These are phyloP conservation scores for Clonostachys solani DNA, from an alignment of 2,329 filamentous ascomycete genomes.

Conservation along the genomic window DNA sequence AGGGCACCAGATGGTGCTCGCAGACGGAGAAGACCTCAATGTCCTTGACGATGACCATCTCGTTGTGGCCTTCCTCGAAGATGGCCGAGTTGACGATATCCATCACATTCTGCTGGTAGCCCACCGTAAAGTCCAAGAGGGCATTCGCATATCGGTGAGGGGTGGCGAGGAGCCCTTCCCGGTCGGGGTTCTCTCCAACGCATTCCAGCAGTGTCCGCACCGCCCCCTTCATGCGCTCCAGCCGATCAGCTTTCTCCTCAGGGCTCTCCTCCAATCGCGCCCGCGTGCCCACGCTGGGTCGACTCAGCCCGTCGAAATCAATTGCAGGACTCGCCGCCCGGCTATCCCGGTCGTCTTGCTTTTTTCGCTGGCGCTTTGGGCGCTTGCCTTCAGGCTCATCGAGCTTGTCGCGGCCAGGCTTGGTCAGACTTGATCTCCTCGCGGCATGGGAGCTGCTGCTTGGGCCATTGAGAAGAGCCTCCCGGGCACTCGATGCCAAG, in stretches of 20 bases:
- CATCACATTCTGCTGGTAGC: constrained; percentile 90
- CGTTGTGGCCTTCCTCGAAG: constrained; percentile 95
- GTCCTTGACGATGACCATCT: constrained; percentile 96
- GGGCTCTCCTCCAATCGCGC: constrained; percentile 52
- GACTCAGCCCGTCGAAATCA: constrained; percentile 57
- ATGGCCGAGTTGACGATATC: constrained; percentile 92
- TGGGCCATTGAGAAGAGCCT: too few relatives aligned
- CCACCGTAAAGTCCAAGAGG: constrained; percentile 92
- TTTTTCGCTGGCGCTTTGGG: neutral
- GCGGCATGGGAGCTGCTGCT: neutral
- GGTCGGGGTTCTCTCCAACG: constrained; percentile 62
- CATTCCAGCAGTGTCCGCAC: constrained; percentile 65
- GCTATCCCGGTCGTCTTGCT: neutral
- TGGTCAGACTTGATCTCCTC: constrained; percentile 41
- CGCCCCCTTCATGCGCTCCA: constrained; percentile 58
- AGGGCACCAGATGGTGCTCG: constrained; percentile 96
- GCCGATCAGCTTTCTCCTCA: constrained; percentile 36
- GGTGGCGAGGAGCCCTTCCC: constrained; percentile 60
- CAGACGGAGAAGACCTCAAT: constrained; percentile 70
- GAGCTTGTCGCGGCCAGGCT: constrained; percentile 56
- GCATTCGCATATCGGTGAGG: constrained; percentile 92
- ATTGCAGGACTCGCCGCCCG: constrained; percentile 45
- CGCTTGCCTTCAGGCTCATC: constrained; percentile 43
- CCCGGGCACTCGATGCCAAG: too few relatives aligned
- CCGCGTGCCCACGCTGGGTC: constrained; percentile 60